Conservation (phyloP, 768 basidiomycete genomes). For the Tricholoma matsutake region DNA sequence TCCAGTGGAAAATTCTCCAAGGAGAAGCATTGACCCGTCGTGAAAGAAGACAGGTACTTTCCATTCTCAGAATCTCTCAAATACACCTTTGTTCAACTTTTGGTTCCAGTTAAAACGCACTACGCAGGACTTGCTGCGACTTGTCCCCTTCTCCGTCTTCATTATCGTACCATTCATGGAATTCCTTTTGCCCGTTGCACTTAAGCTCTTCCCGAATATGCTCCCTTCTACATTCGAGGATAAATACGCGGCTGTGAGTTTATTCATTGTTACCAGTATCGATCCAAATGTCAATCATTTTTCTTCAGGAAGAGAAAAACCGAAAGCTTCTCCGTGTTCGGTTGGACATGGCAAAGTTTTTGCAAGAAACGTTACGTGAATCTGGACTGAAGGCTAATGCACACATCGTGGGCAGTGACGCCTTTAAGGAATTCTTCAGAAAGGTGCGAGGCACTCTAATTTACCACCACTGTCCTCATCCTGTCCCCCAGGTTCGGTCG, state of each 20-base stretch:
- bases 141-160: slow-evolving; percentile 95
- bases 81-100: neutral
- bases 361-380: slow-evolving; percentile 95
- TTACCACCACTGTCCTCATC: neutral
- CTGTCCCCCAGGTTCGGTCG: slow-evolving; percentile 68
- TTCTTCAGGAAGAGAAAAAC: slow-evolving; percentile 86
- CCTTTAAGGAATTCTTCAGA: slow-evolving; percentile 99
- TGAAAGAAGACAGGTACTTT: slow-evolving; percentile 83
- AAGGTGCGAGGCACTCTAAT: slow-evolving; percentile 50
- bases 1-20: slow-evolving; percentile 91
- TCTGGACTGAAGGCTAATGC: slow-evolving; percentile 89
- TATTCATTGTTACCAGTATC: neutral
- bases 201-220: slow-evolving; percentile 99
- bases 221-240: slow-evolving; percentile 98
- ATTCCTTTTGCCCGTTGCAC: slow-evolving; percentile 87
- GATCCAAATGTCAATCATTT: neutral
- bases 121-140: slow-evolving; percentile 86
- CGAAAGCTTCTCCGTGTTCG: slow-evolving; percentile 92
- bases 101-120: slow-evolving; percentile 77
- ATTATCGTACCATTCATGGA: slow-evolving; percentile 99
- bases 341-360: slow-evolving; percentile 98
- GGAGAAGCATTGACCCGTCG: slow-evolving; percentile 89
- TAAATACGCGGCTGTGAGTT: slow-evolving; percentile 81
- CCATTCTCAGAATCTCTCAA: neutral
- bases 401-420: slow-evolving; percentile 90